Evolutionary conservation across 306 rosid species (phyloP), one percentile per base, ranked within the genome.

Genomic region (Vigna nakashimae): DNA sequence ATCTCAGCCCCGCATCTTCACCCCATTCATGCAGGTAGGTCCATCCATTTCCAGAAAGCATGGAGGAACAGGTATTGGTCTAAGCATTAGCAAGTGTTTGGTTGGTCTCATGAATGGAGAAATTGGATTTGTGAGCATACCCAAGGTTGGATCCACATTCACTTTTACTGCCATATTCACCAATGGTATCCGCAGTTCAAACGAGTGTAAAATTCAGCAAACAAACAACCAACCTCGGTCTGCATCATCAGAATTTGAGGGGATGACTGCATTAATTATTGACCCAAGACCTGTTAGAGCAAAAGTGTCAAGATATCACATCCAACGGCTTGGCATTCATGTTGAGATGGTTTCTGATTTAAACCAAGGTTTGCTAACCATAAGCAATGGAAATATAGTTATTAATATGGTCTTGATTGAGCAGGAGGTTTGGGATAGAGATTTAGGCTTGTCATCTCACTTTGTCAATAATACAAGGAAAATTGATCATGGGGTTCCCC

Each of bases 21-120:
- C 91, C 77, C 99, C 97, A 71, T 95, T 95, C 89, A 95, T 91
- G 98, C 99, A 95, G 80, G 98, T 95, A 45, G 92, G 90, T 72
- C 87, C 98, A 52, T 92, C 99, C 55, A 93, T 87, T 80, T 92
- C 97, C 30, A 85, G 98, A 59, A 95, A 89, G 10, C 93, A 95
- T 51, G 99, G 98, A 32, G 99, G 99, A 79, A 95, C 99, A 3
- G 99, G 99, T 71, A 95, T 95, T 69, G 99, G 99, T 49, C 81
- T 95, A 59, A 91, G 99, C 89, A 95, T 95, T 77, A 95, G 99
- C 91, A 92, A 95, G 87, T 95, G 97, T 83, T 83, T 95, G 82
- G 98, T 95, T 86, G 88, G 91, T 77, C 99, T 91, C 79, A 95
- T 95, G 99, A 85, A 89, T 66, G 99, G 99, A 51, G 99, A 95